phyloP scores from a whole-genome alignment of 352 stramenopile species.

The Phytophthora gonapodyides region DNA sequence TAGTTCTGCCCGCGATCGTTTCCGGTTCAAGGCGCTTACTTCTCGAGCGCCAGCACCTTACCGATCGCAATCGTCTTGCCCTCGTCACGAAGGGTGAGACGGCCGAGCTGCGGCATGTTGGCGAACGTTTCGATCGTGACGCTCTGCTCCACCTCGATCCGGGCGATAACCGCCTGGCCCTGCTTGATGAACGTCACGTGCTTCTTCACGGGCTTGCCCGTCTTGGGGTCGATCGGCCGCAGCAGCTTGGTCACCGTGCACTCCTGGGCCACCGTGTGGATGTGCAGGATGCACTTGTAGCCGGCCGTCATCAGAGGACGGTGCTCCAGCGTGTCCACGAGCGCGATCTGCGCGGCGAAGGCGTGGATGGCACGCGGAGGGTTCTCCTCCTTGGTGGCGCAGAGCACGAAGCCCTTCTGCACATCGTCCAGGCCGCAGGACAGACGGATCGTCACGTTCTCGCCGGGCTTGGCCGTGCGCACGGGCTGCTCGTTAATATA shows the following conservation, averaged over 20 bases:
- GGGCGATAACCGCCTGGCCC: slow-evolving; percentile 93
- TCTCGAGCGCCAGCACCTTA: slow-evolving; percentile 95
- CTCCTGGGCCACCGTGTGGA: slow-evolving; percentile 97
- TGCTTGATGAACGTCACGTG: slow-evolving; percentile 96
- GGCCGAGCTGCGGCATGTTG: slow-evolving; percentile 94
- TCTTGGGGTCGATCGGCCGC: slow-evolving; percentile 87
- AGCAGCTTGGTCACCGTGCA: slow-evolving; percentile 94
- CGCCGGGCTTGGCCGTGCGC: slow-evolving; percentile 94
- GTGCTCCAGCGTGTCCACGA: slow-evolving; percentile 98
- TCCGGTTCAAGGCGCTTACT: slow-evolving; percentile 42
- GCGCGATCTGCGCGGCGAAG: slow-evolving; percentile 93
- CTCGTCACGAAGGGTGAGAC: slow-evolving; percentile 98
- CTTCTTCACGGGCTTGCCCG: slow-evolving; percentile 92
- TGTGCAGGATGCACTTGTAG: slow-evolving; percentile 98
- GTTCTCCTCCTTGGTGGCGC: slow-evolving; percentile 53
- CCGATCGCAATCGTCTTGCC: slow-evolving; percentile 99
- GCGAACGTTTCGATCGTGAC: slow-evolving; percentile 97
- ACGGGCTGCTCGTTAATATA: slow-evolving; percentile 96
- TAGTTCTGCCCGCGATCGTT: not conserved
- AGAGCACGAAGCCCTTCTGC: slow-evolving; percentile 95
- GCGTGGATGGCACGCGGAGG: slow-evolving; percentile 70
- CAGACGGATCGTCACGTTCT: slow-evolving; percentile 98
- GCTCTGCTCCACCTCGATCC: slow-evolving; percentile 92
- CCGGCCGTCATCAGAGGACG: slow-evolving; percentile 96
- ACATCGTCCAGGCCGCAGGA: slow-evolving; percentile 86